Evolutionary conservation across 106 monocot species (phyloP).

Genomic region (Xerophyta viscosa): DNA sequence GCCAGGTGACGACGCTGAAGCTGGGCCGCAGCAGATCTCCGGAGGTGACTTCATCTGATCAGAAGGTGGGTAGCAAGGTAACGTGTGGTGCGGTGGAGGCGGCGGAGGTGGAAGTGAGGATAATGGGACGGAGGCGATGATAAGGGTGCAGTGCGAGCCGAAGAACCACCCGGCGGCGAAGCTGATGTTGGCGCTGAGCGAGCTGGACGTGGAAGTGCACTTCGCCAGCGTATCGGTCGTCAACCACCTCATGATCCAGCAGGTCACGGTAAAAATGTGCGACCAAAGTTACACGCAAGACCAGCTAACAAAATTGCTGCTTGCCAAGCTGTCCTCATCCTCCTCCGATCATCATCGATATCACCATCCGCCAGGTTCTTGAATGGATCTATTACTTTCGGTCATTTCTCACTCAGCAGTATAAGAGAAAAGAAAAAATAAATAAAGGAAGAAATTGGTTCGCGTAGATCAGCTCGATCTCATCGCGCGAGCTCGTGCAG

Average conservation of each 20-base stretch:
- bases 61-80: slow-evolving; percentile 9
- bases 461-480: background rate
- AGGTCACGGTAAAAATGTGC: slow-evolving; percentile 56
- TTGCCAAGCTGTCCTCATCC: slow-evolving; percentile 18
- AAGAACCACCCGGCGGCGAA: slow-evolving; percentile 55
- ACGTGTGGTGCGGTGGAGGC: background rate
- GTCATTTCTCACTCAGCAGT: too few species aligned
- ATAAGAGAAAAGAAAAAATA: too few species aligned
- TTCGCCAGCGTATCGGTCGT: slow-evolving; percentile 62
- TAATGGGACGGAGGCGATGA: slow-evolving; percentile 54
- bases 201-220: slow-evolving; percentile 51
- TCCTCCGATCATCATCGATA: too few species aligned
- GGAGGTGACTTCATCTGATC: too few species aligned
- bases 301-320: slow-evolving; percentile 49
- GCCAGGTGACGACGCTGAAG: slow-evolving; percentile 11
- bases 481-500: background rate
- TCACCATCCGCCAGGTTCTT: too few species aligned
- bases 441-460: background rate
- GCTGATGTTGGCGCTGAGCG: slow-evolving; percentile 45
- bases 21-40: too few species aligned
- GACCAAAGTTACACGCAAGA: slow-evolving; percentile 28
- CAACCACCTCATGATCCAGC: slow-evolving; percentile 73
- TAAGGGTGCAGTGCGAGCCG: slow-evolving; percentile 40
- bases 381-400: too few species aligned
- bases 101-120: slow-evolving; percentile 49